Evolutionary conservation across 2,329 filamentous ascomycete genomes (phyloP).

Genomic region (Leptographium procerum): DNA sequence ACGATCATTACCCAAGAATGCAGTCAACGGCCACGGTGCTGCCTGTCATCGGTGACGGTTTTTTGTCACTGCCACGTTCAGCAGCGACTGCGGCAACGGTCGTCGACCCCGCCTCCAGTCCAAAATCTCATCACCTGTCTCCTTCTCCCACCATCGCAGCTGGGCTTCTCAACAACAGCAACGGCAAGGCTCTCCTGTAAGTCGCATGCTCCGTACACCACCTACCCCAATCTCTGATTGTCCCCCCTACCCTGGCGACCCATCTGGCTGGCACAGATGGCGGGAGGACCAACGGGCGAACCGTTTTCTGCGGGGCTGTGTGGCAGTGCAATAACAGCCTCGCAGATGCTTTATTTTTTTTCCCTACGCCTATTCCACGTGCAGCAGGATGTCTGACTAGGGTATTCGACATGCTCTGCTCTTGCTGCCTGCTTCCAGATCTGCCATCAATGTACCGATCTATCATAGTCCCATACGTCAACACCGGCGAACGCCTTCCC

Average conservation of each 20-base stretch:
- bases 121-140: neutral
- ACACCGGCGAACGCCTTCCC: constrained; percentile 45
- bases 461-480: constrained; percentile 46
- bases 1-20: neutral
- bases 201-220: neutral
- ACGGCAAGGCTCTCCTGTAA: neutral
- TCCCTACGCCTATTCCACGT: neutral
- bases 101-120: constrained; percentile 13
- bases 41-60: neutral
- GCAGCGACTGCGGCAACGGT: constrained; percentile 2
- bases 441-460: constrained; percentile 28
- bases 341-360: neutral
- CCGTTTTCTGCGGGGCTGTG: constrained; percentile 12
- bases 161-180: neutral
- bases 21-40: neutral
- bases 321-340: constrained; percentile 11
- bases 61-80: neutral
- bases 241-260: too few species aligned
- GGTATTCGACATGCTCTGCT: neutral
- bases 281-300: constrained; percentile 6
- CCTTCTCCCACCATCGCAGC: neutral
- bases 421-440: constrained; percentile 22
- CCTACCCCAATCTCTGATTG: neutral
- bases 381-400: neutral
- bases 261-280: neutral